phyloP scores from a whole-genome alignment of 139 green algal genomes.

The Chlorella vulgaris region DNA sequence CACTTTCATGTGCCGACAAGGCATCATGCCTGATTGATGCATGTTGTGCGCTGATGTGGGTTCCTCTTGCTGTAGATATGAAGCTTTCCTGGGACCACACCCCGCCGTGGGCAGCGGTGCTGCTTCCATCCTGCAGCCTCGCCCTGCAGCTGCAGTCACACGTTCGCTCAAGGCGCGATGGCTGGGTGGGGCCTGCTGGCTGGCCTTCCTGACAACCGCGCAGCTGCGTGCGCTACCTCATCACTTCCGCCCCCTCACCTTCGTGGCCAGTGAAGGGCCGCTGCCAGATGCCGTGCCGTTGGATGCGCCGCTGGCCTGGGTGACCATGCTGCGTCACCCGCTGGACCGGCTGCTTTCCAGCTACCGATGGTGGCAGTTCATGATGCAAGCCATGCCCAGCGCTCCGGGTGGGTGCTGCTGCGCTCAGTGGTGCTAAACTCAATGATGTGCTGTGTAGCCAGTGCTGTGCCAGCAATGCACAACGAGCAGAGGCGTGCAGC shows the following conservation, averaged over 20 bases:
- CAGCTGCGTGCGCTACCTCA: conserved; percentile 18
- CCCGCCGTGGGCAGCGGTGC: conserved; percentile 19
- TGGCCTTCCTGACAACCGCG: conserved; percentile 26
- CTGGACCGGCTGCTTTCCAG: conserved; percentile 29
- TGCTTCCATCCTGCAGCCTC: neutral
- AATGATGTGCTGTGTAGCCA: too few species aligned
- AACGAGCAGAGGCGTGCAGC: too few species aligned
- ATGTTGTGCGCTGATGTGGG: neutral
- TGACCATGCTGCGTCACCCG: conserved; percentile 32
- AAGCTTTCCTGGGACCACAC: conserved; percentile 34
- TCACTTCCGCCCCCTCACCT: conserved; percentile 31
- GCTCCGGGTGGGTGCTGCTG: neutral
- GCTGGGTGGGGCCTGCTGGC: conserved; percentile 38
- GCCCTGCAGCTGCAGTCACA: neutral
- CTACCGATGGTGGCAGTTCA: conserved; percentile 44
- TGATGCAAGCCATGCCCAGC: conserved; percentile 12
- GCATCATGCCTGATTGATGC: neutral
- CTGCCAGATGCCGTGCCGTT: conserved; percentile 23
- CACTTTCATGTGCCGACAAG: too few species aligned
- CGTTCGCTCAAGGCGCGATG: neutral
- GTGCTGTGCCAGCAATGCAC: too few species aligned
- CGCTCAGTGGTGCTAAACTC: neutral
- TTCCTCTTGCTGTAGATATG: neutral
- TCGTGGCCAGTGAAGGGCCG: conserved; percentile 32
- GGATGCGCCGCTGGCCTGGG: conserved; percentile 10